Percentiles rank a stretch among this genome's conserved stretches.
Evolutionary conservation across 768 basidiomycete species (phyloP).

Genomic region (Boletus vermiculosoides): DNA sequence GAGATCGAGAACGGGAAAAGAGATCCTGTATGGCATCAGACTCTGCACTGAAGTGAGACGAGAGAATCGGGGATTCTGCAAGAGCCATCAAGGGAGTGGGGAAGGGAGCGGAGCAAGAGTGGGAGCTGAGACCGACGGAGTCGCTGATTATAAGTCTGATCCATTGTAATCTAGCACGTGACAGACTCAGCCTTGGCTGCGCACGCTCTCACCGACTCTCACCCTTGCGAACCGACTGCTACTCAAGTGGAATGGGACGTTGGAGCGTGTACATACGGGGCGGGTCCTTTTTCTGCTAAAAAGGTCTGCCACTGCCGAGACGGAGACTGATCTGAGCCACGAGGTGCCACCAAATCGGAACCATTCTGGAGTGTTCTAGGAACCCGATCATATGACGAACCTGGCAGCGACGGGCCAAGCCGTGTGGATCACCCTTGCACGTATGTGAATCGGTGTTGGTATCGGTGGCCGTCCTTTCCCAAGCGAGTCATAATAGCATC

Average conservation of each 20-base stretch:
- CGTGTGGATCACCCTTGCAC: neutral
- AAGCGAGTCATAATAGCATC: neutral
- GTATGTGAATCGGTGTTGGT: neutral
- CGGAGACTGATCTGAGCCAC: neutral
- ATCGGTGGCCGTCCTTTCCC: neutral
- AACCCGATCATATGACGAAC: neutral
- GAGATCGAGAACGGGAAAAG: conserved; percentile 53
- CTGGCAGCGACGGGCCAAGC: neutral
- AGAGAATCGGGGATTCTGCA: conserved; percentile 28
- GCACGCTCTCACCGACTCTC: neutral
- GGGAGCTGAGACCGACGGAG: neutral
- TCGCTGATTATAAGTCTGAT: conserved; percentile 5
- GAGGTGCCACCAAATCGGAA: neutral
- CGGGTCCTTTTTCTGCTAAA: too few species aligned
- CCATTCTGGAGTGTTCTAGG: neutral
- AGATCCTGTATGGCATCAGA: conserved; percentile 66
- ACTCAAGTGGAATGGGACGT: neutral
- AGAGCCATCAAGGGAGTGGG: conserved; percentile 22
- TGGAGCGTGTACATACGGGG: neutral
- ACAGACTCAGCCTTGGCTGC: neutral
- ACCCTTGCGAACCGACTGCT: neutral
- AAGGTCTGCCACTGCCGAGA: neutral
- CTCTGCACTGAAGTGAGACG: conserved; percentile 29
- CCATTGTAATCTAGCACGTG: conserved; percentile 12
- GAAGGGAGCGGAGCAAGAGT: neutral